phyloP scores from a whole-genome alignment of 2,329 filamentous ascomycete species.

The Stagonosporopsis chrysanthemi region DNA sequence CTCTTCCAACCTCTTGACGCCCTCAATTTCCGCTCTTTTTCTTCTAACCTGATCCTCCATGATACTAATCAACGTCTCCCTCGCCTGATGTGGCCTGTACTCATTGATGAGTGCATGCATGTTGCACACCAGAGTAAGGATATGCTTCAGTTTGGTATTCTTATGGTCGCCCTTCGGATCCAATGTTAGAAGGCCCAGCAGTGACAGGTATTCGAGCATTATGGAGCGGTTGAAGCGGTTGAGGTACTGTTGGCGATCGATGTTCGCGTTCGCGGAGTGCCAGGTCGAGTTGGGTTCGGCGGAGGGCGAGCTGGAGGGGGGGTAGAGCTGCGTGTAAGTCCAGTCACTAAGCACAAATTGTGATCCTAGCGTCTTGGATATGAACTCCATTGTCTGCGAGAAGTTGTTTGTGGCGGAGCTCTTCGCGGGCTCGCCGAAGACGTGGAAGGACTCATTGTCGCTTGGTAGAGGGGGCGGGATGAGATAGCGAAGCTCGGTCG shows the following conservation, averaged over 20 bases:
- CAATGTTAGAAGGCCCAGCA: constrained; percentile 74
- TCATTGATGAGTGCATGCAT: constrained; percentile 93
- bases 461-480: constrained; percentile 80
- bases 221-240: constrained; percentile 83
- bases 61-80: constrained; percentile 84
- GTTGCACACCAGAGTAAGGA: constrained; percentile 86
- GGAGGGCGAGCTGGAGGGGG: constrained; percentile 29
- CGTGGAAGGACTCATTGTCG: constrained; percentile 70
- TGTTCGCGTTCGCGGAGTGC: constrained; percentile 54
- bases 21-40: constrained; percentile 75
- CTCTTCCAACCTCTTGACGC: constrained; percentile 70
- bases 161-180: constrained; percentile 70
- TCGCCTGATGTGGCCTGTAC: constrained; percentile 90
- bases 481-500: constrained; percentile 76
- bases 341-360: constrained; percentile 70
- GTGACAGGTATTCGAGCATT: constrained; percentile 86
- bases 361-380: constrained; percentile 35
- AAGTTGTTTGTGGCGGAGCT: constrained; percentile 36
- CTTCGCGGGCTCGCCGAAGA: constrained; percentile 73
- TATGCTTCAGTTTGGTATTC: constrained; percentile 75
- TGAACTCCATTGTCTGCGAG: constrained; percentile 34
- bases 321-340: constrained; percentile 75
- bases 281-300: constrained; percentile 55
- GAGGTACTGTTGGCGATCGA: constrained; percentile 66
- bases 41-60: constrained; percentile 85